These are phyloP conservation scores for Arthrocladium fulminans DNA, from an alignment of 2,329 filamentous ascomycete genomes.

Conservation along the genomic window DNA sequence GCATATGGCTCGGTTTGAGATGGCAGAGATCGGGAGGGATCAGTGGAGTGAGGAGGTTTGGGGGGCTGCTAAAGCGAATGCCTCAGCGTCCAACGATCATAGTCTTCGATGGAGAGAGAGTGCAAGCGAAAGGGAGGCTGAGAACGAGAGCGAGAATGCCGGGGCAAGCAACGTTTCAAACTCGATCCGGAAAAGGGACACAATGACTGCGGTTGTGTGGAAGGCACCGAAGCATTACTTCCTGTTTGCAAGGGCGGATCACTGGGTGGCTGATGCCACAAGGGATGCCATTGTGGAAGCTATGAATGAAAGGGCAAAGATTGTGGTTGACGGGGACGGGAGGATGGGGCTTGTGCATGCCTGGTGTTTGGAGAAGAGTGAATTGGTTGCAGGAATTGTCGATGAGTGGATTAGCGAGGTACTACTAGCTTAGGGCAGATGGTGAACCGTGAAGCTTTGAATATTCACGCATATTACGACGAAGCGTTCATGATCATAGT, in stretches of 20 bases:
- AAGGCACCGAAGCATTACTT: constrained; percentile 43
- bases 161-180: not conserved
- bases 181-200: too few relatives aligned
- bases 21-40: constrained; percentile 47
- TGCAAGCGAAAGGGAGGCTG: constrained; percentile 8
- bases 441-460: not conserved
- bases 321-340: constrained; percentile 46
- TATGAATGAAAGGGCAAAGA: constrained; percentile 27
- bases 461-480: too few relatives aligned
- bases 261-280: constrained; percentile 53
- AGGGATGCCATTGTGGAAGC: constrained; percentile 45
- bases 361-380: constrained; percentile 46
- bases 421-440: constrained; percentile 26
- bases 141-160: not conserved
- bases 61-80: constrained; percentile 35
- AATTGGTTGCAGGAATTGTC: constrained; percentile 45
- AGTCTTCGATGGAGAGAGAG: constrained; percentile 5
- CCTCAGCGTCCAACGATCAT: not conserved
- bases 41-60: constrained; percentile 52
- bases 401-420: constrained; percentile 40
- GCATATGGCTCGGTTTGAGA: constrained; percentile 50
- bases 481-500: too few relatives aligned
- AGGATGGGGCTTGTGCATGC: constrained; percentile 45
- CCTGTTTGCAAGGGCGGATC: constrained; percentile 51
- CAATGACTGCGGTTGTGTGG: too few relatives aligned